Percentiles rank a stretch among this genome's conserved stretches.
These are phyloP conservation scores for Carex kokanica DNA, from an alignment of 176 grass and related monocot genomes.

Conservation along the genomic window DNA sequence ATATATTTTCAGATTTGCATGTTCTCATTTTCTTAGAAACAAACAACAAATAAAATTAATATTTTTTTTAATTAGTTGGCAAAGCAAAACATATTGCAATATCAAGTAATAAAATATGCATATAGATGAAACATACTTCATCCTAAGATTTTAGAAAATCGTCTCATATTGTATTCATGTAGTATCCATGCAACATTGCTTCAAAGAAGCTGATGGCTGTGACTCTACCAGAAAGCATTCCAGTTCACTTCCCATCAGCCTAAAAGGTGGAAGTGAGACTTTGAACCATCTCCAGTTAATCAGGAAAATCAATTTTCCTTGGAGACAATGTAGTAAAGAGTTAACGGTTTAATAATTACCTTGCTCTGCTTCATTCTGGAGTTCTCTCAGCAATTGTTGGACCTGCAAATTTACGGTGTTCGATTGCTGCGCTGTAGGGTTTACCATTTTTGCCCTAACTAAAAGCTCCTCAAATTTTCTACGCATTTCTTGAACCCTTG, in stretches of 20 bases:
- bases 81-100: not conserved
- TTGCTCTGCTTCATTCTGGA: not conserved
- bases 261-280: not conserved
- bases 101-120: not conserved
- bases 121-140: not conserved
- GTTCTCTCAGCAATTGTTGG: not conserved
- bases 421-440: not conserved
- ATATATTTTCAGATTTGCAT: not conserved
- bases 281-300: not conserved
- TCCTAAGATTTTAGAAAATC: not conserved
- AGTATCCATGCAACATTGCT: not conserved
- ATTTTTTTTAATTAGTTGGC: not conserved
- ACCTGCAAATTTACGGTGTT: not conserved
- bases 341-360: not conserved
- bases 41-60: not conserved
- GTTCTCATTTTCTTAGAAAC: not conserved
- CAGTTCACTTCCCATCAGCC: not conserved
- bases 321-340: not conserved
- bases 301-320: not conserved
- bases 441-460: not conserved
- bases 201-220: not conserved
- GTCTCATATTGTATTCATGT: not conserved
- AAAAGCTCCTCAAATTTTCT: constrained; percentile 10
- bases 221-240: not conserved
- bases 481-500: not conserved